Evolutionary conservation across 2,329 filamentous ascomycete genomes (phyloP), one percentile per base, ranked within the genome.

Genomic region (Dactylellina leptospora): DNA sequence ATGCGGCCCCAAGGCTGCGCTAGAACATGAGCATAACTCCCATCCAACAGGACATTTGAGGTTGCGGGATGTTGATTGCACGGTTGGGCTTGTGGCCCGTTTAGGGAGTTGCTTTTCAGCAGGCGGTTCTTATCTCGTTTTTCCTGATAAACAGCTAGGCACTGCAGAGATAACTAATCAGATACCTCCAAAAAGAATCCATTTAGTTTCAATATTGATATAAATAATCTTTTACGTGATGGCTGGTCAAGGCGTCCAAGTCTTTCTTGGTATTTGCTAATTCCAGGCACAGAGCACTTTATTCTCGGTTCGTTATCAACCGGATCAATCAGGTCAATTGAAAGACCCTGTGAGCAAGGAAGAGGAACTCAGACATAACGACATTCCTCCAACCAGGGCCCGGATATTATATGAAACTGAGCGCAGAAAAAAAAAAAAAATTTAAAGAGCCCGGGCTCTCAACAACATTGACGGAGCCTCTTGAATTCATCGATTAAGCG

Each of bases 291-390:
- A 8, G 18, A 4, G n/a, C 33, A 44, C 13, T 53, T 30, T 62
- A 62, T 62, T 62, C 47, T 62, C 58, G 48, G 48, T 50, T 63
- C 25, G 40, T 23, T 47, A 45, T 54, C 48, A 23, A 20, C 48
- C 60, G 60, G 59, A 63, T 25, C 59, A 55, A 25, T 48, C 27
- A 48, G 9, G 16, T 13, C 20, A 18, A 10, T 18, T 44, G 3
- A 22, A n/a, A 8, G n/a, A n/a, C n/a, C n/a, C 40, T 44, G 3
- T 13, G 6, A 33, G 30, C 6, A 18, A 48, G 20, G 44, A 48
- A 20, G 20, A 20, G 25, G 44, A 27, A 48, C 6, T 48, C 16
- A 13, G 30, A 33, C 30, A 33, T 33, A 33, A 13, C 30, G 13
- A 6, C 30, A 33, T 33, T 13, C 30, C 30, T 33, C 6, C 30